A percentile compares a stretch with the other conserved stretches of the same genome.
These are phyloP conservation scores for Solanum ossicruentum DNA, from an alignment of 257 asterid species.

Conservation along the genomic window DNA sequence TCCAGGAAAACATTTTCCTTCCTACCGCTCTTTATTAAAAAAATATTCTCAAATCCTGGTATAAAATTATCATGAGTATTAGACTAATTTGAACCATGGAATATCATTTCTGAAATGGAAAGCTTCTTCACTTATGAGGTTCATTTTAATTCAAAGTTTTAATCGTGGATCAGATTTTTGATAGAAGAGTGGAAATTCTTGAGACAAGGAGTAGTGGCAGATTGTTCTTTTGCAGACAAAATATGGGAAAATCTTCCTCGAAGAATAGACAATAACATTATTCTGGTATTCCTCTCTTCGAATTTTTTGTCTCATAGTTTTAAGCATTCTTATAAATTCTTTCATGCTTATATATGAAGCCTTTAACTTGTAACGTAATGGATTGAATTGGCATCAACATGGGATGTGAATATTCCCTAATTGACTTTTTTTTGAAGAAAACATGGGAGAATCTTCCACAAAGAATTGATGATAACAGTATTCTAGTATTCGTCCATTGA, in stretches of 20 bases:
- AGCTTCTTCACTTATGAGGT: neutral
- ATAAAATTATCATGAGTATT: neutral
- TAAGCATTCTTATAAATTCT: neutral
- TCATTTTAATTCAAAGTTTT: neutral
- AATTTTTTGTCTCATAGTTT: neutral
- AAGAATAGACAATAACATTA: slow-evolving; percentile 33
- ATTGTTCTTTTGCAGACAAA: slow-evolving; percentile 34
- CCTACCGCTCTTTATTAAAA: neutral
- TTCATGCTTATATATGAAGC: neutral
- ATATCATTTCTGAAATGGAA: neutral
- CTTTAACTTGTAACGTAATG: neutral
- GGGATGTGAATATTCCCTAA: neutral
- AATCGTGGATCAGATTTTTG: slow-evolving; percentile 48
- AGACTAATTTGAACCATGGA: neutral
- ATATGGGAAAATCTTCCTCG: slow-evolving; percentile 53
- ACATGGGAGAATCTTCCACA: slow-evolving; percentile 50
- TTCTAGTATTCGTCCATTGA: slow-evolving; percentile 34
- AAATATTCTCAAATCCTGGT: neutral
- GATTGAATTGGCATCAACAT: neutral
- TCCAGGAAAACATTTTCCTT: too few species aligned
- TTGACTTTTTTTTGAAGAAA: neutral
- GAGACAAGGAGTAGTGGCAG: slow-evolving; percentile 23
- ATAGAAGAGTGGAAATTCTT: slow-evolving; percentile 66
- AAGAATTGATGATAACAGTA: slow-evolving; percentile 34
- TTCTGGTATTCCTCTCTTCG: slow-evolving; percentile 38